A percentile compares a stretch with the other conserved stretches of the same genome.
These are phyloP conservation scores for Fraxinus dipetala DNA, from an alignment of 305 asterid species.

Conservation along the genomic window DNA sequence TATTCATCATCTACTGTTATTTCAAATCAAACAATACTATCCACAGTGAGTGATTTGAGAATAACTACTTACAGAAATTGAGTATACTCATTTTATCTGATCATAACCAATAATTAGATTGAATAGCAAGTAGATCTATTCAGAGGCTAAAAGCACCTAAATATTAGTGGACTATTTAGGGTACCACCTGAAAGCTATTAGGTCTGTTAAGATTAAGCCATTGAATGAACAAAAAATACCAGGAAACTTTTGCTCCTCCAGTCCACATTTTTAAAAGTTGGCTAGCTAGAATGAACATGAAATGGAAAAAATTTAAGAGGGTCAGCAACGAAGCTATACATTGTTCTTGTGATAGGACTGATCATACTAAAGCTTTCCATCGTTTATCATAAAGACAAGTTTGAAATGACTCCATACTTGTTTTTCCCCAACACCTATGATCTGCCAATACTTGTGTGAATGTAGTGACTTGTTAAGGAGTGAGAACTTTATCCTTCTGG, in stretches of 20 bases:
- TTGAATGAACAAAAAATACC: background rate
- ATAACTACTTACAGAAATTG: background rate
- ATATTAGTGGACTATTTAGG: background rate
- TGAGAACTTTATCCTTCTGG: background rate
- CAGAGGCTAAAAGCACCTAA: background rate
- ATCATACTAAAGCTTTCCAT: background rate
- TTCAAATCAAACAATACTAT: background rate
- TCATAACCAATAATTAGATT: background rate
- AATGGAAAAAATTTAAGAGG: background rate
- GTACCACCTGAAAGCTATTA: background rate
- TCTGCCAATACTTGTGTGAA: background rate
- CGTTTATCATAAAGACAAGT: background rate
- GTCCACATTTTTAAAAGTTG: background rate
- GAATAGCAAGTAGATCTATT: background rate
- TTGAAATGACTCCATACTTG: background rate
- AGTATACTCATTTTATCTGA: background rate
- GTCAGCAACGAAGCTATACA: background rate
- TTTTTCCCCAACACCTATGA: background rate
- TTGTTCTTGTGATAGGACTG: background rate
- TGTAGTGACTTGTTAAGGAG: background rate
- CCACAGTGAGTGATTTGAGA: background rate
- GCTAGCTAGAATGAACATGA: background rate
- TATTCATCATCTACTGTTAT: background rate
- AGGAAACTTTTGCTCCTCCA: background rate
- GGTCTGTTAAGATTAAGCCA: background rate